Evolutionary conservation across 2,329 filamentous ascomycete species (phyloP).

Genomic region (Phialocephala subalpina): DNA sequence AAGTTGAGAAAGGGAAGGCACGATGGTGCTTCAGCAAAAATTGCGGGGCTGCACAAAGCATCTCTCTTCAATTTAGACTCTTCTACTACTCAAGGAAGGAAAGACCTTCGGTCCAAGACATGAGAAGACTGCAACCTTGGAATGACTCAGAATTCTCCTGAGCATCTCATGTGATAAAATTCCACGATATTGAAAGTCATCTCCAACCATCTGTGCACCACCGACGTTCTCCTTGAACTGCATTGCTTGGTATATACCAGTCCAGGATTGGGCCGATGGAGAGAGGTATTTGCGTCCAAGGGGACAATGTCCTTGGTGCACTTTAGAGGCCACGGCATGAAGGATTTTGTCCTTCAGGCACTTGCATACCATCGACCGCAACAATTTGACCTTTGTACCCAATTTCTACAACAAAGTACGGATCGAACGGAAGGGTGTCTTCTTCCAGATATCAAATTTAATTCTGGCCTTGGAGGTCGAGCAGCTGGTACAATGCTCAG

Average conservation of each 20-base stretch:
- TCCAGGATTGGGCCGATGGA: not conserved
- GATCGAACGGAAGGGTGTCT: not conserved
- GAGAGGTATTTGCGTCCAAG: not conserved
- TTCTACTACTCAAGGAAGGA: not conserved
- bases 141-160: no score
- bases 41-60: not conserved
- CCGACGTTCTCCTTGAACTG: not conserved
- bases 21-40: not conserved
- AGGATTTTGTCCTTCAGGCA: not conserved
- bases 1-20: constrained; percentile 1
- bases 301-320: not conserved
- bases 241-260: not conserved
- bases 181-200: not conserved
- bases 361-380: not conserved
- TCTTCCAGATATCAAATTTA: not conserved
- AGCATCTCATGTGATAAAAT: not conserved
- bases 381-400: not conserved
- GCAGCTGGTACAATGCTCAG: not conserved
- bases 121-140: no score
- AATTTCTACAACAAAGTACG: not conserved
- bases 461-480: not conserved
- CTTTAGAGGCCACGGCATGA: not conserved
- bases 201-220: not conserved
- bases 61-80: not conserved
- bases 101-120: no score